These are phyloP conservation scores for Schizopora paradoxa DNA, from an alignment of 1,284 basidiomycete genomes.

Conservation along the genomic window DNA sequence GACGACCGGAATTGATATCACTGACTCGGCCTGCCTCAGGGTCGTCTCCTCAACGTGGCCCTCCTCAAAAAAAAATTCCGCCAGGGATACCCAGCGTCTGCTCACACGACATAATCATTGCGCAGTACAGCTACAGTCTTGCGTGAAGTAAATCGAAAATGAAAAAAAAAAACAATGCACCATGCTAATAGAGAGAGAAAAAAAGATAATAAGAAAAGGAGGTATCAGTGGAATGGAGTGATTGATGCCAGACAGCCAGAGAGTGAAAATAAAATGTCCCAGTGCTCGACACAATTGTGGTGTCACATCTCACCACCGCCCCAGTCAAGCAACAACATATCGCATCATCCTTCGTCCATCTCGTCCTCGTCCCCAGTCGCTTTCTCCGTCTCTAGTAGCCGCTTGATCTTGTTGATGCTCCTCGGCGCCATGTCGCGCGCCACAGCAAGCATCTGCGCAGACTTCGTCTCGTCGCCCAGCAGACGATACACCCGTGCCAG, in stretches of 20 bases:
- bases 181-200: background rate
- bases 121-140: slow-evolving; percentile 3
- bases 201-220: background rate
- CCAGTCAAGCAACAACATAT: slow-evolving; percentile 1
- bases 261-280: slow-evolving; percentile 1
- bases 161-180: too few relatives aligned
- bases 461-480: slow-evolving; percentile 70
- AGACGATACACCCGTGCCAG: slow-evolving; percentile 87
- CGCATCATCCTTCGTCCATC: slow-evolving; percentile 65
- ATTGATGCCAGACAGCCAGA: background rate
- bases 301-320: slow-evolving; percentile 12
- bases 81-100: background rate
- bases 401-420: slow-evolving; percentile 71
- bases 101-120: background rate
- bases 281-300: too few relatives aligned
- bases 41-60: too few relatives aligned
- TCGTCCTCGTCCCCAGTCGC: slow-evolving; percentile 62
- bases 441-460: slow-evolving; percentile 77
- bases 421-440: slow-evolving; percentile 84
- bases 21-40: background rate
- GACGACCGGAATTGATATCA: too few relatives aligned
- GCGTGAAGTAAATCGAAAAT: too few relatives aligned
- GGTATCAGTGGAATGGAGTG: background rate
- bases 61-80: too few relatives aligned
- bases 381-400: slow-evolving; percentile 63